Conservation (phyloP, 768 basidiomycete species). For the Pholiota microspora region DNA sequence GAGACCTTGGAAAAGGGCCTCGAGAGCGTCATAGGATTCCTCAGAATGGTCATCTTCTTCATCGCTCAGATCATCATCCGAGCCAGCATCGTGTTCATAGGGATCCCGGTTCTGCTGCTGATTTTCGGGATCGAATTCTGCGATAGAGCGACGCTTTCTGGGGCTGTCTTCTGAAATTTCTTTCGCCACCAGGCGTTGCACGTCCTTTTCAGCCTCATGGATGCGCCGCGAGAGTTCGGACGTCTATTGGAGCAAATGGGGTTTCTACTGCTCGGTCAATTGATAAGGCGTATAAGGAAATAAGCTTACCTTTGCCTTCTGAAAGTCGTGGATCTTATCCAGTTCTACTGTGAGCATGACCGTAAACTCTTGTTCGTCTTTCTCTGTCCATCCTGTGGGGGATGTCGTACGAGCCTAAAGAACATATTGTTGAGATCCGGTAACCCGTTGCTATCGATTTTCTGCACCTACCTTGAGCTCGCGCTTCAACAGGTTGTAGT, state of each 20-base stretch:
- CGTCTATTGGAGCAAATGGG: slow-evolving; percentile 46
- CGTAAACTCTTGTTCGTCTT: slow-evolving; percentile 84
- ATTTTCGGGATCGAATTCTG: slow-evolving; percentile 49
- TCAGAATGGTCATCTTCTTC: slow-evolving; percentile 36
- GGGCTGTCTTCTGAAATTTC: slow-evolving; percentile 31
- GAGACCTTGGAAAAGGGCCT: slow-evolving; percentile 83
- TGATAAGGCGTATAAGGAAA: slow-evolving; percentile 1
- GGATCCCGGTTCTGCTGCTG: slow-evolving; percentile 43
- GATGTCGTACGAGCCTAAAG: slow-evolving; percentile 17
- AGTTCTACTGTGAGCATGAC: slow-evolving; percentile 79
- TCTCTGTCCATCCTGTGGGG: slow-evolving; percentile 57
- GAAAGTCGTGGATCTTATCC: slow-evolving; percentile 93
- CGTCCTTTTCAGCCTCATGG: slow-evolving; percentile 75
- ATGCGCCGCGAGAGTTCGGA: slow-evolving; percentile 82
- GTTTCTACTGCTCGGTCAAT: neutral
- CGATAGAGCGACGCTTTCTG: slow-evolving; percentile 13
- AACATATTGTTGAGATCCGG: slow-evolving; percentile 1
- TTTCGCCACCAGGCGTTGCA: slow-evolving; percentile 71
- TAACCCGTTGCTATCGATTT: neutral
- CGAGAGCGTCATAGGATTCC: slow-evolving; percentile 70
- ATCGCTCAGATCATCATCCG: slow-evolving; percentile 60
- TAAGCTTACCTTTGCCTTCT: slow-evolving; percentile 72
- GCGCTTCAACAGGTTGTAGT: slow-evolving; percentile 87
- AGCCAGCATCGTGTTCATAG: slow-evolving; percentile 63
- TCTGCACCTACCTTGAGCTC: slow-evolving; percentile 71